Base-by-base conservation (phyloP, 106 monocot species). In the Iris macrosiphon region DNA sequence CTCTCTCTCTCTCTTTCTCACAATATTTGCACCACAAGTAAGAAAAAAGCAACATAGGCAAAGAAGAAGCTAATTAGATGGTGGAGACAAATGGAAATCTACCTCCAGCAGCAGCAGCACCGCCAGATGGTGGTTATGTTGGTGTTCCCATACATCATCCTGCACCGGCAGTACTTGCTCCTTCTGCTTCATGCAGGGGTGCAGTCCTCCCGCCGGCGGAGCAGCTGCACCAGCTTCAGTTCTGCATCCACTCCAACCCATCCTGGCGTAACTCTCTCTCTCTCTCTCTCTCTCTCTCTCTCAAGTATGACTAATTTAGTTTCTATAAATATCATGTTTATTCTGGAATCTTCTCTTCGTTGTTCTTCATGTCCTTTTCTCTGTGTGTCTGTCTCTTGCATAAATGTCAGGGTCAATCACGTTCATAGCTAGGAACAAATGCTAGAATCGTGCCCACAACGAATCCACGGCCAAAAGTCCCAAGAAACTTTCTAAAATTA, bases 161-260 rank as follows among this genome's bases (percentile, higher is more conserved):
- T 15, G 7, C 39, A 9, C 34, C 31, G 32, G 24, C 21, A 26
- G 6, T 23, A 6, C 38, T 28, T 32, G 23, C 0, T 19, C 67
- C 49, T 3, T 12, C 7, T 3, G 19, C 9, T 2, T 42, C 45
- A 15, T 26, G 43, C 22, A 28, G 13, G 4, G 73, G 73, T 17
- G 38, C 54, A 7, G 27, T 66, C 1, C 62, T 44, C 48, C 69
- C 46, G 5, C 86, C 86, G 1, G 18, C 42, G 4, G 85, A 87
- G 54, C 93, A 87, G 72, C 77, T 93, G 23, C 71, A 69, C 17
- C 64, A 87, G 22, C 79, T 88, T n/a, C 74, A 70, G 22, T 88
- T 72, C 63, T 93, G 93, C 77, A 63, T 93, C 71, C 79, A 83
- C 51, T 93, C 93, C 23, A 93, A 93, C 49, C 93, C 93, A 27